These are phyloP conservation scores for Colletotrichum orchidophilum DNA, from an alignment of 2,329 filamentous ascomycete species.

Conservation along the genomic window DNA sequence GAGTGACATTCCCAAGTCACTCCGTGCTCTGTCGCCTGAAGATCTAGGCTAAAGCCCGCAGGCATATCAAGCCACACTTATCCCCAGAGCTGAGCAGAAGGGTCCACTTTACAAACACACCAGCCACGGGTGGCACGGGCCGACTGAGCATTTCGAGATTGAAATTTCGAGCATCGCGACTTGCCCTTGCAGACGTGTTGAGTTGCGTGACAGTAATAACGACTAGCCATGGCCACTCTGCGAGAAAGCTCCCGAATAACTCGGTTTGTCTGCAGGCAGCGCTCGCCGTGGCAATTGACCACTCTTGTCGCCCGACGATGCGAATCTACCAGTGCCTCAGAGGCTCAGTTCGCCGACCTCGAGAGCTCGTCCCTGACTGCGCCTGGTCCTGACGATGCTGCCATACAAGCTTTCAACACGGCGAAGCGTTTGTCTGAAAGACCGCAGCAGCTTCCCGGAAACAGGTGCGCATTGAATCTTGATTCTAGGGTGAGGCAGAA, in stretches of 20 bases:
- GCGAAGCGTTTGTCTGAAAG: slow-evolving; percentile 47
- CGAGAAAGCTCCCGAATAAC: slow-evolving; percentile 51
- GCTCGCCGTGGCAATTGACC: slow-evolving; percentile 38
- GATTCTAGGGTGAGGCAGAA: slow-evolving; percentile 39
- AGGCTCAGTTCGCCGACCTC: slow-evolving; percentile 55
- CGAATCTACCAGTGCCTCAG: slow-evolving; percentile 56
- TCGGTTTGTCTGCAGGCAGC: slow-evolving; percentile 42
- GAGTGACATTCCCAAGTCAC: slow-evolving; percentile 3
- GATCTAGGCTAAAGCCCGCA: not conserved
- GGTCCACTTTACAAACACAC: not conserved
- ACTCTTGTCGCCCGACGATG: slow-evolving; percentile 47
- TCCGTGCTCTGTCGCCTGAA: not conserved
- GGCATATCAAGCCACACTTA: slow-evolving; percentile 10
- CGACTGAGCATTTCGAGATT: slow-evolving; percentile 32
- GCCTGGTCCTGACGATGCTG: slow-evolving; percentile 50
- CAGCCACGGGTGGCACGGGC: slow-evolving; percentile 32
- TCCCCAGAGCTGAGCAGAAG: not conserved
- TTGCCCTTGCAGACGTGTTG: slow-evolving; percentile 18
- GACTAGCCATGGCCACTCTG: slow-evolving; percentile 50
- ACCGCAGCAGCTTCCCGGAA: slow-evolving; percentile 54
- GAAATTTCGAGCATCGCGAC: slow-evolving; percentile 35
- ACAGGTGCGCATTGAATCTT: slow-evolving; percentile 50
- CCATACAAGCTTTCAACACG: slow-evolving; percentile 52
- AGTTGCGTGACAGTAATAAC: slow-evolving; percentile 18
- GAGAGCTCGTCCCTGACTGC: slow-evolving; percentile 61